These are phyloP conservation scores for Candida arabinofermentans DNA, from an alignment of 805 yeast species.

Conservation along the genomic window DNA sequence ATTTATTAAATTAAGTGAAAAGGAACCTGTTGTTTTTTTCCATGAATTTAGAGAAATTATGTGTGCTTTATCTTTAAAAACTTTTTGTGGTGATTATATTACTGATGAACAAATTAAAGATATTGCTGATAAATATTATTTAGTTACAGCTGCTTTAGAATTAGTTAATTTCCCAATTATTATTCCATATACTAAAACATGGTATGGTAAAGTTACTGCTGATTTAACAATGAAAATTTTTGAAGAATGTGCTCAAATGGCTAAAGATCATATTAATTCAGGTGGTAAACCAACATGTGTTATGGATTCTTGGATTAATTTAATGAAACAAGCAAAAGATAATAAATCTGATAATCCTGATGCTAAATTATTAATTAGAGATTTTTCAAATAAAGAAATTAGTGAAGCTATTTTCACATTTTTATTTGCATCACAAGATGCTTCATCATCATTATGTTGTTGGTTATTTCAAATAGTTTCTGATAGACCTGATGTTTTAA, in stretches of 20 bases:
- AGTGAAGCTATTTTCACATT: slow-evolving; percentile 96
- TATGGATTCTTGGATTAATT: slow-evolving; percentile 90
- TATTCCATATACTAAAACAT: slow-evolving; percentile 91
- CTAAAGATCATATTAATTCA: slow-evolving; percentile 72
- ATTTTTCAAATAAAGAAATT: slow-evolving; percentile 84
- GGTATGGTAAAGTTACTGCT: slow-evolving; percentile 95
- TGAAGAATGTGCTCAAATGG: slow-evolving; percentile 81
- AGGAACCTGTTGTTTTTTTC: slow-evolving; percentile 74
- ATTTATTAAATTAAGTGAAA: slow-evolving; percentile 53
- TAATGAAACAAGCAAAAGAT: slow-evolving; percentile 72
- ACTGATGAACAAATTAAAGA: slow-evolving; percentile 84
- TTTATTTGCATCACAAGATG: slow-evolving; percentile 96
- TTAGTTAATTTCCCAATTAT: slow-evolving; percentile 97
- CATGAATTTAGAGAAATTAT: slow-evolving; percentile 92
- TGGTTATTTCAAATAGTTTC: slow-evolving; percentile 97
- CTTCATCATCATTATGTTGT: slow-evolving; percentile 93
- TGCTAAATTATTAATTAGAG: slow-evolving; percentile 63
- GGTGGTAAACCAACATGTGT: slow-evolving; percentile 84
- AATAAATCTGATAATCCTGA: slow-evolving; percentile 45
- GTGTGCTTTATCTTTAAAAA: slow-evolving; percentile 89
- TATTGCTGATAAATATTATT: slow-evolving; percentile 89
- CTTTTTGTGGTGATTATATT: slow-evolving; percentile 95
- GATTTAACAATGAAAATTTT: slow-evolving; percentile 92
- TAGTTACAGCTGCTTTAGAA: slow-evolving; percentile 93
- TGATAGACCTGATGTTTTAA: slow-evolving; percentile 88